phyloP scores from a whole-genome alignment of 495 filamentous ascomycete species.

The Annulohypoxylon nitens region DNA sequence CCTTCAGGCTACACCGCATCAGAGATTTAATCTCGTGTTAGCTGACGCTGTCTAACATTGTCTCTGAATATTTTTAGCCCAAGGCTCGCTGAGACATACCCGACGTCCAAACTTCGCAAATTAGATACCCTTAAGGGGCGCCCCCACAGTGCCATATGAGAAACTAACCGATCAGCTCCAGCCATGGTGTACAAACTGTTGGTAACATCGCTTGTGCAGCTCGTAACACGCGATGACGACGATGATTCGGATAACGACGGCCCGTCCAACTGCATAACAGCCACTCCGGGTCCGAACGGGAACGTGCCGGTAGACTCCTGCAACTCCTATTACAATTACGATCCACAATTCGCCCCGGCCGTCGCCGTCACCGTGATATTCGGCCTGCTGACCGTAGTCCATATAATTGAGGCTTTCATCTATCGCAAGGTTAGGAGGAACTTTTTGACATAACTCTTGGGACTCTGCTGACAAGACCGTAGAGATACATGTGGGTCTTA shows the following conservation, averaged over 20 bases:
- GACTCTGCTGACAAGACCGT: conserved; percentile 3
- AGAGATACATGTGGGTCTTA: conserved; percentile 57
- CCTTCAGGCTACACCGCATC: conserved; percentile 29
- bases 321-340: conserved; percentile 59
- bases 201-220: conserved; percentile 31
- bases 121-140: conserved; percentile 9
- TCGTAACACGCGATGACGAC: conserved; percentile 28
- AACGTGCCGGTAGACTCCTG: conserved; percentile 57
- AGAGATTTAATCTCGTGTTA: conserved; percentile 11
- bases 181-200: neutral
- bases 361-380: conserved; percentile 56
- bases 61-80: conserved; percentile 26
- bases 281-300: conserved; percentile 57
- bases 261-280: conserved; percentile 41
- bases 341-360: conserved; percentile 53
- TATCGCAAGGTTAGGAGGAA: conserved; percentile 47
- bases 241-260: conserved; percentile 8
- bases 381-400: conserved; percentile 53
- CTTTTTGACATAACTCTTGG: neutral
- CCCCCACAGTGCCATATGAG: conserved; percentile 10
- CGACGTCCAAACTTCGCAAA: conserved; percentile 14
- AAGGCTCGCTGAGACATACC: neutral
- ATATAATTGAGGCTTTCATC: conserved; percentile 57
- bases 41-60: conserved; percentile 13
- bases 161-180: neutral